phyloP scores from a whole-genome alignment of 2,329 filamentous ascomycete genomes.

The Penicillium sp. region DNA sequence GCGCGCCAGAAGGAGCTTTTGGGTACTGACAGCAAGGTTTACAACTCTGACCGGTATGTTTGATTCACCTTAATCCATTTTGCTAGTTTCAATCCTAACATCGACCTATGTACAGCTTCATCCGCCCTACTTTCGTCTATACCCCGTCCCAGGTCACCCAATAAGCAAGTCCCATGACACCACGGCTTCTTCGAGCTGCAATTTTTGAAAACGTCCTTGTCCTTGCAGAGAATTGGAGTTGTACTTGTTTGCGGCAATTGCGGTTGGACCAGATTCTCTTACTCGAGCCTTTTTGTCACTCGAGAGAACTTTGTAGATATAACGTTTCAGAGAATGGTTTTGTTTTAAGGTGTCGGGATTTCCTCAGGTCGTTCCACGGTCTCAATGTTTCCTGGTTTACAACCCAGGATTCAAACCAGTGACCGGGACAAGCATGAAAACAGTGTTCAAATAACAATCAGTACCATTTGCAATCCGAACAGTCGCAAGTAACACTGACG shows the following conservation, averaged over 20 bases:
- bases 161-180: conserved; percentile 36
- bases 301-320: conserved; percentile 32
- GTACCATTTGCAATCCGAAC: too few relatives aligned
- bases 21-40: conserved; percentile 76
- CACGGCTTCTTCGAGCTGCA: conserved; percentile 5
- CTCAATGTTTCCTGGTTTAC: too few relatives aligned
- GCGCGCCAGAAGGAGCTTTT: conserved; percentile 84
- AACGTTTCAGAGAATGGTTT: conserved; percentile 26
- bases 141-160: conserved; percentile 60
- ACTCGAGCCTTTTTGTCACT: conserved; percentile 6
- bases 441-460: too few relatives aligned
- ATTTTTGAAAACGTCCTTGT: conserved; percentile 6
- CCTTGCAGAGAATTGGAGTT: conserved; percentile 10
- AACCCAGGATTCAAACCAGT: too few relatives aligned
- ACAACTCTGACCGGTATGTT: conserved; percentile 78
- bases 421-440: too few relatives aligned
- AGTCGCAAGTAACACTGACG: too few relatives aligned
- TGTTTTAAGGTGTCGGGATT: conserved; percentile 17
- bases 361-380: too few relatives aligned
- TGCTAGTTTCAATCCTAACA: conserved; percentile 8
- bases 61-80: not conserved
- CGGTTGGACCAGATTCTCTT: conserved; percentile 3
- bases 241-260: conserved; percentile 5
- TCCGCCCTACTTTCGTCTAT: conserved; percentile 72
- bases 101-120: conserved; percentile 52